phyloP scores from a whole-genome alignment of 2,329 filamentous ascomycete genomes.

The Fusarium sambucinum region DNA sequence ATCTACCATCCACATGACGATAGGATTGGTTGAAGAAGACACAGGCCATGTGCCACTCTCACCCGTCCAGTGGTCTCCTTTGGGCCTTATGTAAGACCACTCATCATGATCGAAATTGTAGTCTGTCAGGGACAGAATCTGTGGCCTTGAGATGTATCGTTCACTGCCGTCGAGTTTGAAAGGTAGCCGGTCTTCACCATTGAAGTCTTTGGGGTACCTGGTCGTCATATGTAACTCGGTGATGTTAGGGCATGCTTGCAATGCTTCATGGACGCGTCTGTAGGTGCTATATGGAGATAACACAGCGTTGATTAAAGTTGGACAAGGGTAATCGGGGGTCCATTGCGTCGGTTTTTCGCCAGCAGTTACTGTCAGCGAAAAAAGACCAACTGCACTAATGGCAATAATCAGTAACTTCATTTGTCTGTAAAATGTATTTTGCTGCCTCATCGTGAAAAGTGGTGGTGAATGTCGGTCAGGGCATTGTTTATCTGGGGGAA shows the following conservation, averaged over 20 bases:
- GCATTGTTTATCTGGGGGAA: not conserved
- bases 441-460: not conserved
- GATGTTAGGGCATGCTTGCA: slow-evolving; percentile 16
- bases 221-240: slow-evolving; percentile 1
- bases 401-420: accelerated
- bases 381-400: accelerated
- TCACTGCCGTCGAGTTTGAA: slow-evolving; percentile 28
- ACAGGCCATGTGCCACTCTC: slow-evolving; percentile 17
- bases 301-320: not conserved
- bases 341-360: not conserved
- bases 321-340: not conserved
- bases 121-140: not conserved
- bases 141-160: slow-evolving; percentile 10
- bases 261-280: slow-evolving; percentile 2
- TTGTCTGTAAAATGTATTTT: accelerated
- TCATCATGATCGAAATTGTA: slow-evolving; percentile 14
- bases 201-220: not conserved
- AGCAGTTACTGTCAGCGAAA: not conserved
- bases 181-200: not conserved
- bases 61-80: not conserved
- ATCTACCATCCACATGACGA: not conserved
- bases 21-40: slow-evolving; percentile 1
- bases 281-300: not conserved
- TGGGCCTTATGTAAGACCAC: not conserved
- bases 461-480: not conserved